phyloP scores from a whole-genome alignment of 2,329 filamentous ascomycete genomes.

The Didymella sp. region DNA sequence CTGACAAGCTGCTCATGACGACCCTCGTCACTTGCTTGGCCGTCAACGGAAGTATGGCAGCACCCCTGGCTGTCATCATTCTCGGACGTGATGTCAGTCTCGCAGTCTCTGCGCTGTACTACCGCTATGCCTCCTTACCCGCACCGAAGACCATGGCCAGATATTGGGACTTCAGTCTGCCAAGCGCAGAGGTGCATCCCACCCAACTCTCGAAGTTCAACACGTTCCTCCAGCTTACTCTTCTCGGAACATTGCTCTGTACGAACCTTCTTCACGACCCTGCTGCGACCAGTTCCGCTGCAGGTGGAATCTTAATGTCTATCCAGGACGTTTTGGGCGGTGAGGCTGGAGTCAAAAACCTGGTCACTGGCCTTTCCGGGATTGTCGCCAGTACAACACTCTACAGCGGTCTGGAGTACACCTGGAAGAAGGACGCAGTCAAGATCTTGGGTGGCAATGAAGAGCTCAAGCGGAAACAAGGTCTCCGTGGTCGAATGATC shows the following conservation, averaged over 20 bases:
- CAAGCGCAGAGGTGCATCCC: conserved; percentile 82
- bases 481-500: conserved; percentile 56
- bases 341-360: conserved; percentile 43
- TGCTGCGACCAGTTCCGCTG: conserved; percentile 59
- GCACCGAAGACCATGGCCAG: conserved; percentile 88
- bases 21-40: conserved; percentile 86
- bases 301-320: conserved; percentile 33
- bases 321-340: conserved; percentile 42
- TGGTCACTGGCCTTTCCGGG: conserved; percentile 64
- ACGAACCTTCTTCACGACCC: conserved; percentile 73
- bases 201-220: conserved; percentile 88
- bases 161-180: conserved; percentile 98
- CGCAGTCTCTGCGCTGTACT: conserved; percentile 88
- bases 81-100: conserved; percentile 86
- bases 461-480: conserved; percentile 56
- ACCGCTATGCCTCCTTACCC: conserved; percentile 91
- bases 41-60: conserved; percentile 79
- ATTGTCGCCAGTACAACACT: conserved; percentile 87
- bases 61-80: conserved; percentile 89
- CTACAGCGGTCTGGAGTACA: conserved; percentile 93
- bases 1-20: conserved; percentile 96
- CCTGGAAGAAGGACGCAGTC: conserved; percentile 89
- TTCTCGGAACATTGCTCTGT: conserved; percentile 84
- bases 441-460: conserved; percentile 72
- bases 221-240: conserved; percentile 85